Base-by-base conservation (phyloP, 2,329 filamentous ascomycete genomes). In the Penicillium sp. region DNA sequence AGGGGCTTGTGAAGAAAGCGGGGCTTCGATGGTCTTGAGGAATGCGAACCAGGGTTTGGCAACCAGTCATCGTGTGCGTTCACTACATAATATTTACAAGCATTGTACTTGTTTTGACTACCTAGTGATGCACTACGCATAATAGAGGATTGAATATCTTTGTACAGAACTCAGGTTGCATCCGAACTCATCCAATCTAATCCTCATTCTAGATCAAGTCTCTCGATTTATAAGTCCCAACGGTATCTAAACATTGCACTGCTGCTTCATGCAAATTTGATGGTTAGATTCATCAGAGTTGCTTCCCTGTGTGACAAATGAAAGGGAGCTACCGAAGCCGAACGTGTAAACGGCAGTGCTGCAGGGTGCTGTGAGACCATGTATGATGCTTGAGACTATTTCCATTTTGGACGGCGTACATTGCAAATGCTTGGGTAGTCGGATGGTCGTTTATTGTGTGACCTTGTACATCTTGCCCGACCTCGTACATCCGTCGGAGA, bases 331-430 rank as follows among this genome's bases (percentile, higher is more conserved):
- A 44, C 37, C 43, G 43, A 39, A 44, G 33, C 43, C 39, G 36
- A 49, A 41, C 36, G 32, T 48, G 42, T 38, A 36, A 45, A 45
- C 35, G 40, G 45, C 37, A 48, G 38, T 34, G 39, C 40, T 41
- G 36, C 41, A 48, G 37, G 32, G 39, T 47, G 44, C 27, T 38
- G 49, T 52, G 40, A 45, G 37, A 53, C 48, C 15, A 16, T 38
- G 27, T 18, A 33, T 28, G 4, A 31, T 32, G 30, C 23, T 37
- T 18, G 38, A 23, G 32, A 32, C 27, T 30, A 42, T 42, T 47
- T 33, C 35, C 29, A n/a, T 15, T 41, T 48, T 20, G 6, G 29
- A 42, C 10, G 30, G 25, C 28, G 38, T 44, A 45, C 36, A 35
- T 38, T 30, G 20, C 14, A 33, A 40, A 32, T 33, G 26, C 20